A percentile compares a stretch with the other conserved stretches of the same genome.
These are phyloP conservation scores for Hylodesmum podocarpum DNA, from an alignment of 306 rosid genomes.

Conservation along the genomic window DNA sequence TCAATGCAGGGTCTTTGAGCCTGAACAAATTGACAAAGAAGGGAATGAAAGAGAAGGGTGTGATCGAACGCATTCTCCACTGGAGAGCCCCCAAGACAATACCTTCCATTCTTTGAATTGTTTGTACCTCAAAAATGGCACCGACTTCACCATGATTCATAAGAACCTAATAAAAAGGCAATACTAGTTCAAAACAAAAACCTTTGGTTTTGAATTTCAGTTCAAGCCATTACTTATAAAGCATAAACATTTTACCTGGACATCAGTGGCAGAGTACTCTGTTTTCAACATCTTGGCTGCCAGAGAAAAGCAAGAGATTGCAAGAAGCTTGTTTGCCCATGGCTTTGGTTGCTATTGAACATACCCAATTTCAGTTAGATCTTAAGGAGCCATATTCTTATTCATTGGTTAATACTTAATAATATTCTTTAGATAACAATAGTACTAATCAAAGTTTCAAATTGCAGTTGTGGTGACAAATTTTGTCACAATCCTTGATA, in stretches of 20 bases:
- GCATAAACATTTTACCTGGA: slow-evolving; percentile 51
- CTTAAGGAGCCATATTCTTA: slow-evolving; percentile 16
- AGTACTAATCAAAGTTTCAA: background rate
- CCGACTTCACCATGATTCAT: slow-evolving; percentile 61
- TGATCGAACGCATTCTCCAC: slow-evolving; percentile 96
- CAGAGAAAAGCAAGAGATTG: slow-evolving; percentile 73
- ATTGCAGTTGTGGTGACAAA: background rate
- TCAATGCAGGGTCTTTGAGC: slow-evolving; percentile 54
- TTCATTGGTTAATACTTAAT: background rate
- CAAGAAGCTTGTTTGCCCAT: slow-evolving; percentile 80
- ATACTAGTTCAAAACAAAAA: background rate
- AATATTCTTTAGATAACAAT: background rate
- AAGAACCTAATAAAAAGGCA: slow-evolving; percentile 10
- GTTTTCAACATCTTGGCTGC: slow-evolving; percentile 84
- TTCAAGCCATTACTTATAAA: background rate
- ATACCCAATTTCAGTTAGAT: slow-evolving; percentile 42
- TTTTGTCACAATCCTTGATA: background rate
- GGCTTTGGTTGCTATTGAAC: slow-evolving; percentile 67
- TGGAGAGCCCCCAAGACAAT: slow-evolving; percentile 74
- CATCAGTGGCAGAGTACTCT: slow-evolving; percentile 51
- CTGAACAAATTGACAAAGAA: slow-evolving; percentile 57
- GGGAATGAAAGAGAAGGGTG: slow-evolving; percentile 82
- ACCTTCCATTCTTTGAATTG: slow-evolving; percentile 80
- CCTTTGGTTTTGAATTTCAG: background rate
- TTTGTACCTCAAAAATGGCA: slow-evolving; percentile 70